Conservation (phyloP, 768 basidiomycete species). For the Dioszegia hungarica region DNA sequence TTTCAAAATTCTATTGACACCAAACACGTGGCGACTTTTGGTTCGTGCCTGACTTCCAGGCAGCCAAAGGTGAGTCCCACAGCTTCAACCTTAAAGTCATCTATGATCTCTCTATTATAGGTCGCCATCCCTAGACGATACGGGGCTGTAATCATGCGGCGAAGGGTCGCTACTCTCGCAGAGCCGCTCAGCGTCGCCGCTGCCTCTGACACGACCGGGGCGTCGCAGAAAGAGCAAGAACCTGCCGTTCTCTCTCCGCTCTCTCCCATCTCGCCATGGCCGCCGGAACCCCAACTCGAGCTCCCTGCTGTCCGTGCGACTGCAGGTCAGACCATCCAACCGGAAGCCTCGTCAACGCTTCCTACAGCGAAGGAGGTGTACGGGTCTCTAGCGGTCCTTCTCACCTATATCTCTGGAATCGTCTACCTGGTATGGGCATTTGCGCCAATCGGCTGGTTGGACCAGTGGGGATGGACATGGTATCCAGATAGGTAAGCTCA, state of each 20-base stretch:
- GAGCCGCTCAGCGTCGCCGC: too few species aligned
- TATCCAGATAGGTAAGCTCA: conserved; percentile 40
- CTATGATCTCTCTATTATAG: too few species aligned
- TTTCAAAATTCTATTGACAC: too few species aligned
- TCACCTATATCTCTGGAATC: conserved; percentile 32
- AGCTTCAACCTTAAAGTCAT: too few species aligned
- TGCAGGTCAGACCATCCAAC: not conserved
- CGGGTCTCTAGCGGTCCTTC: conserved; percentile 42
- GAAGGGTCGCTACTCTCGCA: too few species aligned
- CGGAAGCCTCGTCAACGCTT: not conserved
- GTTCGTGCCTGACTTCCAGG: not conserved
- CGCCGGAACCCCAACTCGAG: conserved; percentile 18
- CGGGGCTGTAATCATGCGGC: too few species aligned
- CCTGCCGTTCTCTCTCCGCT: conserved; percentile 23
- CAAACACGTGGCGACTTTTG: not conserved
- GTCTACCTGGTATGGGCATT: conserved; percentile 44
- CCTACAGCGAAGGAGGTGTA: conserved; percentile 42
- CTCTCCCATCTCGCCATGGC: conserved; percentile 47
- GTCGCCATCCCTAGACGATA: too few species aligned
- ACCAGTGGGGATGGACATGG: conserved; percentile 36
- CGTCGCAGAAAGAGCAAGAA: too few species aligned
- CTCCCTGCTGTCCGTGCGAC: not conserved
- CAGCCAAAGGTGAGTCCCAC: not conserved
- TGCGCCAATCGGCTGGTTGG: conserved; percentile 24
- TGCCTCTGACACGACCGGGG: too few species aligned